phyloP scores from a whole-genome alignment of 1,139 yeast species.

The Hemisphaericaspora lyxosophila region DNA sequence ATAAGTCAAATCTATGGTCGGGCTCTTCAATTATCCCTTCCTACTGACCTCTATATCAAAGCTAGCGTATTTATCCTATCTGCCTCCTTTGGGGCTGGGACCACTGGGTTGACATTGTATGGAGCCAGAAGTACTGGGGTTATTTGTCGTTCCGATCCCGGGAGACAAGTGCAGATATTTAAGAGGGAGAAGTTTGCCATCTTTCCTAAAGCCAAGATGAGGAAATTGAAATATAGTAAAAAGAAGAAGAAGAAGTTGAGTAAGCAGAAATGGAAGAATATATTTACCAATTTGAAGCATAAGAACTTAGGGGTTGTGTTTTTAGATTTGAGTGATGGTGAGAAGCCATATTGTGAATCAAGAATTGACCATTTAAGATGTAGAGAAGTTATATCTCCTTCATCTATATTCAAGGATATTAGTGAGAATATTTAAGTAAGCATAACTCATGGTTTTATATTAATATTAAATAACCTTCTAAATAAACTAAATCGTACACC shows the following conservation, averaged over 20 bases:
- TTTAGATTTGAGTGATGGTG: slow-evolving; percentile 10
- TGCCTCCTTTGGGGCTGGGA: slow-evolving; percentile 9
- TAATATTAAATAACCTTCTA: not conserved
- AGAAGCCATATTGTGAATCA: slow-evolving; percentile 14
- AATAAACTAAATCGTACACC: too few relatives aligned
- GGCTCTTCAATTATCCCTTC: slow-evolving; percentile 7
- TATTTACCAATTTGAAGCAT: slow-evolving; percentile 8
- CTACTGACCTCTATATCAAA: slow-evolving; percentile 10
- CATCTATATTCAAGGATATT: not conserved
- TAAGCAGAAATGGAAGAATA: slow-evolving; percentile 7
- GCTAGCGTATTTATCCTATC: slow-evolving; percentile 7
- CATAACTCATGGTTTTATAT: too few relatives aligned
- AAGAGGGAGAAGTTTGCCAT: slow-evolving; percentile 6
- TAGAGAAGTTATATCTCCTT: not conserved
- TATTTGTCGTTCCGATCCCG: slow-evolving; percentile 10
- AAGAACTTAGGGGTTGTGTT: slow-evolving; percentile 13
- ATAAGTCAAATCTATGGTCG: slow-evolving; percentile 6
- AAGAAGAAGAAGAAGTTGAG: slow-evolving; percentile 5
- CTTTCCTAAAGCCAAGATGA: slow-evolving; percentile 11
- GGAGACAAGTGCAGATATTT: slow-evolving; percentile 11
- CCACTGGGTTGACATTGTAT: slow-evolving; percentile 9
- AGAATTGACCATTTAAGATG: slow-evolving; percentile 11
- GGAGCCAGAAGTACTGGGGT: slow-evolving; percentile 4
- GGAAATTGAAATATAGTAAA: slow-evolving; percentile 7
- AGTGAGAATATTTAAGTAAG: too few relatives aligned